Evolutionary conservation across 306 rosid species (phyloP).

Genomic region (Rosa persica): DNA sequence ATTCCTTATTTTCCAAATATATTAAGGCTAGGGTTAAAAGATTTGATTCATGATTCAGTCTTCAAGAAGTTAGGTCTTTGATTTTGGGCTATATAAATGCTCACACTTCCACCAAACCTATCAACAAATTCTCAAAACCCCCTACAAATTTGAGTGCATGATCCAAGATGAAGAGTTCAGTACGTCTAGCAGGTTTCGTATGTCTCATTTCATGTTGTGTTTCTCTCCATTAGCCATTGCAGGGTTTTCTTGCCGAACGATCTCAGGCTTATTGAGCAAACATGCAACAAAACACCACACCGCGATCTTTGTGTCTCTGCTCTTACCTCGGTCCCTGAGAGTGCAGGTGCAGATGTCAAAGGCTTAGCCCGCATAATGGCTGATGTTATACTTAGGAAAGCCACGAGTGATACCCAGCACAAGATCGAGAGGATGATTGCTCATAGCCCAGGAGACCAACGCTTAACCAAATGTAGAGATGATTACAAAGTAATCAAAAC

Average conservation of each 20-base stretch:
- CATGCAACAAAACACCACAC: constrained; percentile 50
- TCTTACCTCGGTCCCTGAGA: constrained; percentile 24
- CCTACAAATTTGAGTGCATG: no score
- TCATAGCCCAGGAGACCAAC: no score
- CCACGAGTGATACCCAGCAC: constrained; percentile 5
- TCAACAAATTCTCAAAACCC: no score
- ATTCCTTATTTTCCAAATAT: no score
- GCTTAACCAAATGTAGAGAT: no score
- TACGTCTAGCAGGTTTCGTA: not conserved
- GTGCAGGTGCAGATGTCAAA: constrained; percentile 26
- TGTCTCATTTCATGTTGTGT: constrained; percentile 4
- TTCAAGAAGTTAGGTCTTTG: no score
- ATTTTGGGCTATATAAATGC: no score
- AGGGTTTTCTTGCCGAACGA: constrained; percentile 1
- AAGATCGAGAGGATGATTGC: no score
- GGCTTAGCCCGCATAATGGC: constrained; percentile 45
- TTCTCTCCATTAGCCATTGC: constrained; percentile 19
- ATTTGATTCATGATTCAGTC: no score
- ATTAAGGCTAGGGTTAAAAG: no score
- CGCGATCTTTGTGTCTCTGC: constrained; percentile 26
- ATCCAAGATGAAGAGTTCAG: not conserved
- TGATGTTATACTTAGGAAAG: constrained; percentile 8
- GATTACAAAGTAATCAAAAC: no score
- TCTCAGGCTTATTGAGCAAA: constrained; percentile 29
- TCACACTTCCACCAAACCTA: no score